Evolutionary conservation across 805 yeast species (phyloP).

Genomic region (Blastobotrys terrestris): DNA sequence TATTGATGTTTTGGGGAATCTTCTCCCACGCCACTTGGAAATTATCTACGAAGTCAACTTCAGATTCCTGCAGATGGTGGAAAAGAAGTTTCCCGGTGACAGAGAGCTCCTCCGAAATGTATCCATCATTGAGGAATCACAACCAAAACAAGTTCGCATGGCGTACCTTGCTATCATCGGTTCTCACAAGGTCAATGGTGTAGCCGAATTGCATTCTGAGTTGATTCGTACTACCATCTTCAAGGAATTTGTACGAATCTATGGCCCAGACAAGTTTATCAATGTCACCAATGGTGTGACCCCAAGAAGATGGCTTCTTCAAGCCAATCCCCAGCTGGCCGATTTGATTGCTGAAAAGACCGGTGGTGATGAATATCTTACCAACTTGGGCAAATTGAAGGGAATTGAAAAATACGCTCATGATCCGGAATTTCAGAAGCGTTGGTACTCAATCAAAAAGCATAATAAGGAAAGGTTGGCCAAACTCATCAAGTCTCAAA

Average conservation of each 20-base stretch:
- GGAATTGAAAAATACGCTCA: conserved; percentile 59
- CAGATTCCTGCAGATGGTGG: conserved; percentile 70
- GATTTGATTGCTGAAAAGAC: conserved; percentile 65
- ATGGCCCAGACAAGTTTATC: conserved; percentile 76
- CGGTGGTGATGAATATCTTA: conserved; percentile 61
- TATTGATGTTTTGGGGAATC: conserved; percentile 64
- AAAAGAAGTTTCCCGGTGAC: conserved; percentile 69
- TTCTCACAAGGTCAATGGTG: conserved; percentile 91
- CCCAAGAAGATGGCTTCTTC: conserved; percentile 93
- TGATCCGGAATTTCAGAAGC: conserved; percentile 57
- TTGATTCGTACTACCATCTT: conserved; percentile 83
- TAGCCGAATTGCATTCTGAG: conserved; percentile 91
- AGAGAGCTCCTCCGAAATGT: conserved; percentile 59
- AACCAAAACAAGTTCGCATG: conserved; percentile 83
- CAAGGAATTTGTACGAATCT: conserved; percentile 79
- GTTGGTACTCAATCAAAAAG: conserved; percentile 68
- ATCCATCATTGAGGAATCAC: conserved; percentile 77
- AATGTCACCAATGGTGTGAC: conserved; percentile 94
- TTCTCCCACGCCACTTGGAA: conserved; percentile 88
- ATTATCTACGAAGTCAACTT: conserved; percentile 81
- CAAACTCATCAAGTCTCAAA: conserved; percentile 46
- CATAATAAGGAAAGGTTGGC: conserved; percentile 66
- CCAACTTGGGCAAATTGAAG: conserved; percentile 61
- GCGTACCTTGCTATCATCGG: conserved; percentile 88
- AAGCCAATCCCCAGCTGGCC: conserved; percentile 81